These are phyloP conservation scores for Rhodotorula sp. DNA, from an alignment of 1,284 basidiomycete species.

Conservation along the genomic window DNA sequence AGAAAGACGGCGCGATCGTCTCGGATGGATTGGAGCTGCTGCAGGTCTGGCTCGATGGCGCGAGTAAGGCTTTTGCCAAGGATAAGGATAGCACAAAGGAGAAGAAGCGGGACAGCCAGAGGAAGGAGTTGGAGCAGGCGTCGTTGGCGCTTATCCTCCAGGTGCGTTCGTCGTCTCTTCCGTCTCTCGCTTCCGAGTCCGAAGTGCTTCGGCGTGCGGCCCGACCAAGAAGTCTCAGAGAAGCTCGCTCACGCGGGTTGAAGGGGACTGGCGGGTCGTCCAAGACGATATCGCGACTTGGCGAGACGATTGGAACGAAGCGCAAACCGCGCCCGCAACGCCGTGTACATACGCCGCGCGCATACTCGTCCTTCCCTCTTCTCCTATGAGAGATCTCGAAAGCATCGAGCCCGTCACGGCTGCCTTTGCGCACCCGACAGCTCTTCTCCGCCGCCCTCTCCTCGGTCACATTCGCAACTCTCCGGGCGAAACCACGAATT, in stretches of 20 bases:
- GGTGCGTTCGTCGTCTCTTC: constrained; percentile 11
- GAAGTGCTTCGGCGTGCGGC: background rate
- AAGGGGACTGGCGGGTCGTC: too few species aligned
- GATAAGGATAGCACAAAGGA: constrained; percentile 6
- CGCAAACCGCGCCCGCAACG: too few species aligned
- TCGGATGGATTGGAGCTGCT: constrained; percentile 16
- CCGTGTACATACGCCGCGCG: too few species aligned
- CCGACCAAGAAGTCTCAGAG: too few species aligned
- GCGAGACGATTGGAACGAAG: too few species aligned
- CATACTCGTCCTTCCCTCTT: background rate
- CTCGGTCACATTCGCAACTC: background rate
- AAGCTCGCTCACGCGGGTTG: too few species aligned
- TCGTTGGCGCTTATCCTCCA: constrained; percentile 14
- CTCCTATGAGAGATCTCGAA: background rate
- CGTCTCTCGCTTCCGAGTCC: too few species aligned
- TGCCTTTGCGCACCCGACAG: background rate
- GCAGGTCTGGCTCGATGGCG: constrained; percentile 23
- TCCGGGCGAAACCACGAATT: background rate
- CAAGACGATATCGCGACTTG: too few species aligned
- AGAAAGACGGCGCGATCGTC: background rate
- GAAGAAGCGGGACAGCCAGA: constrained; percentile 4
- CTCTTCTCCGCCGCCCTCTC: background rate
- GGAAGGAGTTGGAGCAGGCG: constrained; percentile 19
- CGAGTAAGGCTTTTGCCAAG: background rate
- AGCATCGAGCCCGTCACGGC: background rate